These are phyloP conservation scores for Fomitopsis pinicola DNA, from an alignment of 1,284 basidiomycete genomes.

Conservation along the genomic window DNA sequence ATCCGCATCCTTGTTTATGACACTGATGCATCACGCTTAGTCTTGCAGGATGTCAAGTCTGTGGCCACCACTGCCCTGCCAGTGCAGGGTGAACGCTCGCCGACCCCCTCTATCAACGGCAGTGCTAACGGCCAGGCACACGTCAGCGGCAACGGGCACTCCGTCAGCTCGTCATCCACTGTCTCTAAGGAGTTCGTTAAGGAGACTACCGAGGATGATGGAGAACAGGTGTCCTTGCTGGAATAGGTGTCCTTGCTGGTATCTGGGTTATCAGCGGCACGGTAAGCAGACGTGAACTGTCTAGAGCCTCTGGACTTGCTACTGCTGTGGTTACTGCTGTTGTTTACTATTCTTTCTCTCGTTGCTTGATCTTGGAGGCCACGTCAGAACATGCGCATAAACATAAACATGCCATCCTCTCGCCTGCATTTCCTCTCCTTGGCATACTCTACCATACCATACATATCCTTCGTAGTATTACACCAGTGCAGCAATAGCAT, in stretches of 20 bases:
- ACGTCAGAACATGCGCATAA: no score
- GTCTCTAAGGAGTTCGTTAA: background rate
- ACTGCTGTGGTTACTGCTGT: constrained; percentile 1
- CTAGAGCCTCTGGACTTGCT: background rate
- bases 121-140: background rate
- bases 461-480: no score
- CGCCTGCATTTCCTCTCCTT: background rate
- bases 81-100: background rate
- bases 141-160: background rate
- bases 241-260: background rate
- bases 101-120: background rate
- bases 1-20: background rate
- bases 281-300: background rate
- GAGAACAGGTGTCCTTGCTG: background rate
- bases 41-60: background rate
- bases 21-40: background rate
- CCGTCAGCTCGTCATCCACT: background rate
- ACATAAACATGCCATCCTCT: background rate
- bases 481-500: no score
- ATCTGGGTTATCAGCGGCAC: background rate
- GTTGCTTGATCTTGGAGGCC: no score
- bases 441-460: no score
- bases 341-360: background rate
- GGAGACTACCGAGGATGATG: background rate
- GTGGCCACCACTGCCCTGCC: background rate